phyloP scores from a whole-genome alignment of 2,329 filamentous ascomycete genomes.

The Nothopassalora personata region DNA sequence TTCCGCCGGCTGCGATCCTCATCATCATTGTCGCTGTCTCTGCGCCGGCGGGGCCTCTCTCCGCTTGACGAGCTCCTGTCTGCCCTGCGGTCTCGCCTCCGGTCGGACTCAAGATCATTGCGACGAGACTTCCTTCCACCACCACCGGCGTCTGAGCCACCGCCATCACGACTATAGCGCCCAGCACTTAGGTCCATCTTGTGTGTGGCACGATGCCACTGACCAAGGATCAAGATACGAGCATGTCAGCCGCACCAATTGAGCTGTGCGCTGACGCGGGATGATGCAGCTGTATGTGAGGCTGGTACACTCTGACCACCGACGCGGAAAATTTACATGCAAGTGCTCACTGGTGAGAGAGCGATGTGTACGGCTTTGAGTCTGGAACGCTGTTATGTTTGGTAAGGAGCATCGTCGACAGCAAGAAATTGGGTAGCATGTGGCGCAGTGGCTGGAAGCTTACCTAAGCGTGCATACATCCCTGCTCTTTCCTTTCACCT shows the following conservation, averaged over 20 bases:
- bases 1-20: slow-evolving; percentile 2
- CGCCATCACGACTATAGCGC: not conserved
- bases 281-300: not conserved
- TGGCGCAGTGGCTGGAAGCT: not conserved
- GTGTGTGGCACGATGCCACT: not conserved
- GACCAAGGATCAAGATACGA: not conserved
- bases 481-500: not conserved
- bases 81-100: not conserved
- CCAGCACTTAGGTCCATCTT: not conserved
- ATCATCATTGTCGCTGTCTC: not conserved
- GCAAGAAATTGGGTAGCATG: too few relatives aligned
- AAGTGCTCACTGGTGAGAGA: too few relatives aligned
- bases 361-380: too few relatives aligned
- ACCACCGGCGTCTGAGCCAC: not conserved
- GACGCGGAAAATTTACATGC: too few relatives aligned
- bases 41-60: slow-evolving; percentile 5
- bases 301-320: too few relatives aligned
- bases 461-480: not conserved
- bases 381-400: too few relatives aligned
- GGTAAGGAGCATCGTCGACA: too few relatives aligned
- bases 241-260: not conserved
- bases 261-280: not conserved
- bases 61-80: not conserved
- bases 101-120: not conserved
- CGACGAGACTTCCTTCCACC: not conserved